Evolutionary conservation across 257 asterid species (phyloP).

Genomic region (Petrea volubilis): DNA sequence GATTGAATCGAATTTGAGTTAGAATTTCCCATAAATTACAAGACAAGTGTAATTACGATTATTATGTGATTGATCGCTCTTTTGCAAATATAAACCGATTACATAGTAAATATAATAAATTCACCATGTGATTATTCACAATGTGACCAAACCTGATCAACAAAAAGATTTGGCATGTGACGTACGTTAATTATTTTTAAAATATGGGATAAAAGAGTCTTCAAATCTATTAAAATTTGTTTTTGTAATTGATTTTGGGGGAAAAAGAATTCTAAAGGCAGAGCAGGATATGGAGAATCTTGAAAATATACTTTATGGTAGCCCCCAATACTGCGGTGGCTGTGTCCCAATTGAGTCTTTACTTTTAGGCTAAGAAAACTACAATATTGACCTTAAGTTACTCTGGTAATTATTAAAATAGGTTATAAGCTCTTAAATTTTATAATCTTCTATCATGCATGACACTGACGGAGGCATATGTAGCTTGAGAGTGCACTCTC

Average conservation of each 20-base stretch:
- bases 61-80: too few relatives aligned
- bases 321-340: conserved; percentile 16
- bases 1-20: too few relatives aligned
- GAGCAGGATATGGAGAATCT: conserved; percentile 40
- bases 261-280: conserved; percentile 25
- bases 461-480: too few relatives aligned
- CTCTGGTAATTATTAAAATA: neutral
- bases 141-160: too few relatives aligned
- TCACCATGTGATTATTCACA: too few relatives aligned
- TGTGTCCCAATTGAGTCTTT: conserved; percentile 10
- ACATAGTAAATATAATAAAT: too few relatives aligned
- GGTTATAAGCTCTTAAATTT: neutral
- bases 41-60: too few relatives aligned
- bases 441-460: too few relatives aligned
- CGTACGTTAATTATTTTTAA: neutral
- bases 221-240: neutral
- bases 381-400: neutral
- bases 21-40: too few relatives aligned
- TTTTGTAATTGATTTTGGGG: neutral
- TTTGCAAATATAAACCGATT: too few relatives aligned
- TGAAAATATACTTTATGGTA: conserved; percentile 22
- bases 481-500: too few relatives aligned
- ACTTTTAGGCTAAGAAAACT: conserved; percentile 39
- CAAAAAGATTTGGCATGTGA: neutral
- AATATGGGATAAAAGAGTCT: neutral